Evolutionary conservation across 2,329 filamentous ascomycete species (phyloP).

Genomic region (Pseudogymnoascus sp.): DNA sequence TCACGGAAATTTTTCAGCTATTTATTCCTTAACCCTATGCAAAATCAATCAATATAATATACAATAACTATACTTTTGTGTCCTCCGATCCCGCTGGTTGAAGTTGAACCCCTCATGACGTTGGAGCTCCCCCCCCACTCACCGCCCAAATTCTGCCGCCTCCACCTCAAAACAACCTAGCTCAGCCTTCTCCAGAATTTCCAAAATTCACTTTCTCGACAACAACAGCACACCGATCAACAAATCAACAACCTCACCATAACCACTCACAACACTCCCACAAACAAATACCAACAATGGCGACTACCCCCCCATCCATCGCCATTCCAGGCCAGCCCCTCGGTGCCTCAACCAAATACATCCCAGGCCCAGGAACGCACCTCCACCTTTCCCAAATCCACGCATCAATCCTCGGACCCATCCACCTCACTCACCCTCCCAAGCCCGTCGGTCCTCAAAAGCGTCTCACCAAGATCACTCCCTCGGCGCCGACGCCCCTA

Average conservation of each 20-base stretch:
- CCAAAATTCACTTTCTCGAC: slow-evolving; percentile 8
- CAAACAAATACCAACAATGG: slow-evolving; percentile 5
- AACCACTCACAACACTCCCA: neutral
- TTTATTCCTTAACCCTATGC: neutral
- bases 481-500: slow-evolving; percentile 36
- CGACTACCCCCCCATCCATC: slow-evolving; percentile 33
- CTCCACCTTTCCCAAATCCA: slow-evolving; percentile 67
- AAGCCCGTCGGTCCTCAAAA: slow-evolving; percentile 42
- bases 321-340: slow-evolving; percentile 79
- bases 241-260: slow-evolving; percentile 10
- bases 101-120: neutral
- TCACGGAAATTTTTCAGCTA: neutral
- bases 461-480: slow-evolving; percentile 51
- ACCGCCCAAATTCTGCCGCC: slow-evolving; percentile 3
- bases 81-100: neutral
- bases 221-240: neutral
- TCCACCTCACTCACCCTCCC: slow-evolving; percentile 44
- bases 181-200: slow-evolving; percentile 8
- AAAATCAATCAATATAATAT: neutral
- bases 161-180: slow-evolving; percentile 5
- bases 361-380: slow-evolving; percentile 77
- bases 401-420: slow-evolving; percentile 73
- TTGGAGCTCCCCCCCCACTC: slow-evolving; percentile 1
- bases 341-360: slow-evolving; percentile 58
- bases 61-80: neutral